Conservation (phyloP, 805 yeast species). For the Debaryomyces castellii region DNA sequence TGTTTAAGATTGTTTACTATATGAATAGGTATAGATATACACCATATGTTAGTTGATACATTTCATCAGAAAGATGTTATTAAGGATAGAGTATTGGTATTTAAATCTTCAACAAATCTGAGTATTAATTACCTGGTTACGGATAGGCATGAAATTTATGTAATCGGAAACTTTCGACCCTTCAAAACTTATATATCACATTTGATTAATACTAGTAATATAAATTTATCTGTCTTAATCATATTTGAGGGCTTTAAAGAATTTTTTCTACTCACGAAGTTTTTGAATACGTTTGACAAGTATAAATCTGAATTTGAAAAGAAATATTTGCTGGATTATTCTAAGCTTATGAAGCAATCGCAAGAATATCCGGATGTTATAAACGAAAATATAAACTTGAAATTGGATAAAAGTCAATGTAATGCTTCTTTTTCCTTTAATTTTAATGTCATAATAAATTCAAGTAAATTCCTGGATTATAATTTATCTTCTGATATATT, state of each 20-base stretch:
- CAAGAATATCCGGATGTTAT: constrained; percentile 1
- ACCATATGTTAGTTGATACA: background rate
- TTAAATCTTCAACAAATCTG: constrained; percentile 6
- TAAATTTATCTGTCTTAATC: constrained; percentile 6
- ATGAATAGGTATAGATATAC: background rate
- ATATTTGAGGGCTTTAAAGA: constrained; percentile 9
- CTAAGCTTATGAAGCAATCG: constrained; percentile 4
- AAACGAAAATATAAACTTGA: background rate
- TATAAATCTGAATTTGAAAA: constrained; percentile 1
- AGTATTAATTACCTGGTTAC: constrained; percentile 10
- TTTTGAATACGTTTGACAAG: constrained; percentile 7
- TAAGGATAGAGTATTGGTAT: constrained; percentile 2
- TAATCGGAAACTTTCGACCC: constrained; percentile 12
- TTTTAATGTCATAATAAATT: constrained; percentile 15
- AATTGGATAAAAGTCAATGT: constrained; percentile 19
- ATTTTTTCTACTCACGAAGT: constrained; percentile 11
- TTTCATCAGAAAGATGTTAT: background rate
- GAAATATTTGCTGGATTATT: constrained; percentile 6
- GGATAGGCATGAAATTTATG: constrained; percentile 12
- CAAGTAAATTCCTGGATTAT: constrained; percentile 13
- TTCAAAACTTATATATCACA: constrained; percentile 10
- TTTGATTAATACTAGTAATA: constrained; percentile 3
- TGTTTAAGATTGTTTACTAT: no score
- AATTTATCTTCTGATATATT: constrained; percentile 18
- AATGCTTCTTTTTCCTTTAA: constrained; percentile 22